Evolutionary conservation across 108 stramenopile genomes (phyloP).

Genomic region (Craspedostauros australis): DNA sequence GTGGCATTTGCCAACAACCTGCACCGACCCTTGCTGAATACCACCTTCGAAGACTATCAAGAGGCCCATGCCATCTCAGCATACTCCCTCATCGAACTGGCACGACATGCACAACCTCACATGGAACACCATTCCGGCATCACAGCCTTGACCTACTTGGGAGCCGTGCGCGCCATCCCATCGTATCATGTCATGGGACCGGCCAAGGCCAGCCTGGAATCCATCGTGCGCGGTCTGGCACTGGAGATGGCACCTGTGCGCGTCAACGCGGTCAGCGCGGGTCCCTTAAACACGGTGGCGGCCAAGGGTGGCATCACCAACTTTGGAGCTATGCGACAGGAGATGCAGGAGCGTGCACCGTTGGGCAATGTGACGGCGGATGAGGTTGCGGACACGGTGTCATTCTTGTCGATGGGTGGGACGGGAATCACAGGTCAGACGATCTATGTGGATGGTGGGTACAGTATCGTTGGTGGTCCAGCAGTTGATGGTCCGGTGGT

Average conservation of each 20-base stretch:
- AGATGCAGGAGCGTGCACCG: conserved; percentile 20
- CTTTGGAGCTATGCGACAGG: conserved; percentile 36
- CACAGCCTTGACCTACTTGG: conserved; percentile 54
- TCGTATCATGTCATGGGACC: conserved; percentile 69
- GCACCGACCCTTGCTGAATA: conserved; percentile 21
- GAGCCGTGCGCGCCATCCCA: conserved; percentile 49
- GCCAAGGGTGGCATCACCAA: conserved; percentile 43
- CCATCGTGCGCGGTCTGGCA: conserved; percentile 42
- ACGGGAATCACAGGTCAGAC: conserved; percentile 54
- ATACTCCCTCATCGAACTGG: conserved; percentile 41
- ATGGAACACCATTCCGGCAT: too few species aligned
- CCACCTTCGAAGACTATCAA: conserved; percentile 23
- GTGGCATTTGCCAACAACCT: conserved; percentile 41
- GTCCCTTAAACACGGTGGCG: conserved; percentile 50
- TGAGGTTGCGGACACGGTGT: conserved; percentile 44
- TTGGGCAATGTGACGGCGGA: conserved; percentile 39
- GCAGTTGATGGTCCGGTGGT: too few species aligned
- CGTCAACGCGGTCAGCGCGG: conserved; percentile 64
- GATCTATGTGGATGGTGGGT: conserved; percentile 57
- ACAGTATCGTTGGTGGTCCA: conserved; percentile 33
- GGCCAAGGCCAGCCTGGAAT: conserved; percentile 57
- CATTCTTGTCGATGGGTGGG: conserved; percentile 24
- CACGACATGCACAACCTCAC: conserved; percentile 30
- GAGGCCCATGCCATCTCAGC: conserved; percentile 45
- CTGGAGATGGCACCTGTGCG: conserved; percentile 35